phyloP scores from a whole-genome alignment of 2,329 filamentous ascomycete species.

The Trichoderma afroharzianum region DNA sequence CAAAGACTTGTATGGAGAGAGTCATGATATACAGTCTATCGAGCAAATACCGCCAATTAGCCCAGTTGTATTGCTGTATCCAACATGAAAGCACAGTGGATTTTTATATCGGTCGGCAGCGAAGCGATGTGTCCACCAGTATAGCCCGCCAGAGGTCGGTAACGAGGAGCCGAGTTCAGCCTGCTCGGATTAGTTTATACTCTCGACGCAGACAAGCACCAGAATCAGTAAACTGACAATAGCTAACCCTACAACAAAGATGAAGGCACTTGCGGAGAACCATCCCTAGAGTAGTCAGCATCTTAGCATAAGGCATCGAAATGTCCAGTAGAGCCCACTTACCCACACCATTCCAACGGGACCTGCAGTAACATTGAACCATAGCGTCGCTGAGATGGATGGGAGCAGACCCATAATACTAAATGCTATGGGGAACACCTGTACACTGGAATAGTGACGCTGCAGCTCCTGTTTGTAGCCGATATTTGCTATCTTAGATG shows the following conservation, averaged over 20 bases:
- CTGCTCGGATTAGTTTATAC: background rate
- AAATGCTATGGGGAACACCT: slow-evolving; percentile 1
- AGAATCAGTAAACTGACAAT: background rate
- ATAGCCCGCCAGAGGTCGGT: background rate
- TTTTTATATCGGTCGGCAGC: background rate
- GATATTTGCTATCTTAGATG: background rate
- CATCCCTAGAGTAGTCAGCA: background rate
- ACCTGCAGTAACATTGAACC: slow-evolving; percentile 1
- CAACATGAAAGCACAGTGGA: background rate
- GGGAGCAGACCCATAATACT: background rate
- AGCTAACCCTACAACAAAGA: background rate
- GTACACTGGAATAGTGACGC: background rate
- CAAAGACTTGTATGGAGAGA: no score
- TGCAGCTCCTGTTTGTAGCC: background rate
- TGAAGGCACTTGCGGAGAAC: slow-evolving; percentile 5
- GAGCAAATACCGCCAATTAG: slow-evolving; percentile 4
- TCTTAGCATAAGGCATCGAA: background rate
- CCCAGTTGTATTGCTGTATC: background rate
- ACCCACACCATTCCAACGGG: slow-evolving; percentile 3
- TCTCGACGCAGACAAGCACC: background rate
- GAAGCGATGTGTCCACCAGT: slow-evolving; percentile 9
- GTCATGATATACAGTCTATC: background rate
- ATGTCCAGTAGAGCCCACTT: background rate
- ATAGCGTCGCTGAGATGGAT: background rate
- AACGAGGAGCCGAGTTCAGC: slow-evolving; percentile 1